Conservation (phyloP, 257 asterid species). For the Henckelia pumila region DNA sequence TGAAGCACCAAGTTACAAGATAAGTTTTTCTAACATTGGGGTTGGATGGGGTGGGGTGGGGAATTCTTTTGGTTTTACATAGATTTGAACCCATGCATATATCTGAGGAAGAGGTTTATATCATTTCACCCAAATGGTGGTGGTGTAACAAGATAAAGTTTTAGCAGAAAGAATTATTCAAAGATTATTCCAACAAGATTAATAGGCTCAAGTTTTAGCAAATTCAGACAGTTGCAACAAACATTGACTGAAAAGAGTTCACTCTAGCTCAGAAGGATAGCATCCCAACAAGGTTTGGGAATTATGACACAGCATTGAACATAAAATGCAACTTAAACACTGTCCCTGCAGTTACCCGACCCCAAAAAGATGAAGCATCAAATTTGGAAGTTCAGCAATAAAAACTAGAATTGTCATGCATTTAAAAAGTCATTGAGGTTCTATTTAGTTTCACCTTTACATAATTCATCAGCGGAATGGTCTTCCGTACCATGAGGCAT, state of each 20-base stretch:
- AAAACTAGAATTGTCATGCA: constrained; percentile 14
- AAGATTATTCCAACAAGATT: not conserved
- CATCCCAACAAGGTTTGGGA: constrained; percentile 9
- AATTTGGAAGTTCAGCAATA: not conserved
- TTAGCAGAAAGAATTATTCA: not conserved
- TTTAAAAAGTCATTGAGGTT: not conserved
- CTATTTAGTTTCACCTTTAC: constrained; percentile 61
- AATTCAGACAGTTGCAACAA: not conserved
- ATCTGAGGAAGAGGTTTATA: too few relatives aligned
- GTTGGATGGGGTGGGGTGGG: too few relatives aligned
- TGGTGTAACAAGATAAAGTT: not conserved
- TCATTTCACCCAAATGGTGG: too few relatives aligned
- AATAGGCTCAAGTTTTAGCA: constrained; percentile 3
- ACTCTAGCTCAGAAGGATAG: not conserved
- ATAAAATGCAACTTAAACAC: constrained; percentile 13
- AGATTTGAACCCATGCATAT: too few relatives aligned
- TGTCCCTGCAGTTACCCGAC: constrained; percentile 11
- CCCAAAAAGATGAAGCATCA: constrained; percentile 9
- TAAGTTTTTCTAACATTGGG: too few relatives aligned
- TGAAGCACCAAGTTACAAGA: not conserved
- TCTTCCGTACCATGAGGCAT: constrained; percentile 90
- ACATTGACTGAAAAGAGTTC: not conserved
- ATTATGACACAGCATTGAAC: not conserved
- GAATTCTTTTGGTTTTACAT: too few relatives aligned
- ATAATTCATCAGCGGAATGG: constrained; percentile 79